phyloP scores from a whole-genome alignment of 306 rosid species.

The Hippophae gyantsensis region DNA sequence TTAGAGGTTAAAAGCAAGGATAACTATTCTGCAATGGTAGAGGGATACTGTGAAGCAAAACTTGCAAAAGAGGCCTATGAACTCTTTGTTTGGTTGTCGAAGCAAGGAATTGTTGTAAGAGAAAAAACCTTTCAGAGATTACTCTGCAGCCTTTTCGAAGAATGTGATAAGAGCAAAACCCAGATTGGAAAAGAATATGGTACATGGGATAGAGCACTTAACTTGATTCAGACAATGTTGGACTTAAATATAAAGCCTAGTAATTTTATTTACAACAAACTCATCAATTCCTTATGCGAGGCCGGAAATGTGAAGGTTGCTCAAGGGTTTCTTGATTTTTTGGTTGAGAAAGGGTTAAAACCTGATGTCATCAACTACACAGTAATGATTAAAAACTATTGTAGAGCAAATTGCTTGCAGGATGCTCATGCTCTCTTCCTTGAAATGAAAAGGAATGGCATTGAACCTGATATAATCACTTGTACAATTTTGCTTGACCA shows the following conservation, averaged over 20 bases:
- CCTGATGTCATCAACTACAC: conserved; percentile 70
- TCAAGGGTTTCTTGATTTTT: conserved; percentile 33
- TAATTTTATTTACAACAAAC: conserved; percentile 36
- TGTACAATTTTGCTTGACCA: conserved; percentile 71
- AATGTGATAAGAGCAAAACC: conserved; percentile 15
- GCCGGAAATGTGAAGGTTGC: conserved; percentile 44
- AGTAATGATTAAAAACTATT: conserved; percentile 60
- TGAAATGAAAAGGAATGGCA: conserved; percentile 59
- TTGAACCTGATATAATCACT: conserved; percentile 56
- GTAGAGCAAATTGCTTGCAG: conserved; percentile 40
- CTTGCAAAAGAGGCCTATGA: conserved; percentile 32
- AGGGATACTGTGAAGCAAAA: conserved; percentile 62
- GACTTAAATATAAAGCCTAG: conserved; percentile 39
- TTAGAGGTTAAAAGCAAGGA: conserved; percentile 47
- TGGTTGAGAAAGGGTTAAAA: conserved; percentile 28
- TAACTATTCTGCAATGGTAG: conserved; percentile 54
- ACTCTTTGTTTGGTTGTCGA: conserved; percentile 36
- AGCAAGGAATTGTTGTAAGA: conserved; percentile 30
- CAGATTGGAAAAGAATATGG: too few relatives aligned
- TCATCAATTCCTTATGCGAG: conserved; percentile 52
- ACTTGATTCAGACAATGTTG: conserved; percentile 36
- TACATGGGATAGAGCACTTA: conserved; percentile 18
- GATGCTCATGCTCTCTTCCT: conserved; percentile 52
- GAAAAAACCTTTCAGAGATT: conserved; percentile 36
- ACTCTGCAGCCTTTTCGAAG: conserved; percentile 44